These are phyloP conservation scores for Calocybe gangraenosa DNA, from an alignment of 768 basidiomycete species.

Conservation along the genomic window DNA sequence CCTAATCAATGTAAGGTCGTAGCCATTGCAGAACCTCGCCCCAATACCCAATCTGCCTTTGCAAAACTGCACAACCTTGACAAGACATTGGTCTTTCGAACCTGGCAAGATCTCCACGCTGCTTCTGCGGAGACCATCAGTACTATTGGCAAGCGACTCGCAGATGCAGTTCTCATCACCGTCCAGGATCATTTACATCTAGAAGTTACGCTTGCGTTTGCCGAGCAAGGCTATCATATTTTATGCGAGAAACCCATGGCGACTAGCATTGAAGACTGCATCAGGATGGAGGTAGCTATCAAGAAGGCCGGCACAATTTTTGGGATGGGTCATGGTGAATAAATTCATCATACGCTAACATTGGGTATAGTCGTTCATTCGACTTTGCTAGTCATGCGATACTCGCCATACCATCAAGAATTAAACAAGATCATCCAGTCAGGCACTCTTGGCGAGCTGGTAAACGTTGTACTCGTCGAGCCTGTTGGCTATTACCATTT, in stretches of 20 bases:
- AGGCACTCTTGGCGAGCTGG: constrained; percentile 65
- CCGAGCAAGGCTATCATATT: constrained; percentile 80
- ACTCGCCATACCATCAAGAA: constrained; percentile 78
- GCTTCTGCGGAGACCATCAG: constrained; percentile 65
- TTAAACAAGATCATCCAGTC: constrained; percentile 69
- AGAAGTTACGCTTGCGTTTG: constrained; percentile 71
- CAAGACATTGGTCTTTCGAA: constrained; percentile 60
- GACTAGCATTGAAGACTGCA: constrained; percentile 64
- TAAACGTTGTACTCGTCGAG: constrained; percentile 83
- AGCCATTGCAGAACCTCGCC: constrained; percentile 81
- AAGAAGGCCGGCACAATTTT: constrained; percentile 71
- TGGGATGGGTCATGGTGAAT: constrained; percentile 81
- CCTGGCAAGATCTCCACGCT: constrained; percentile 66
- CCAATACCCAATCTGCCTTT: constrained; percentile 56
- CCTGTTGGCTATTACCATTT: constrained; percentile 88
- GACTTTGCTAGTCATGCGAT: constrained; percentile 62
- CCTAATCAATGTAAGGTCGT: constrained; percentile 73
- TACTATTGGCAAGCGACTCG: constrained; percentile 64
- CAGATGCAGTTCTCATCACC: constrained; percentile 77
- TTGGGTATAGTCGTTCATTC: background rate
- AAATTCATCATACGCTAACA: background rate
- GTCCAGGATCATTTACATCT: constrained; percentile 80
- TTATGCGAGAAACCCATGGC: constrained; percentile 95
- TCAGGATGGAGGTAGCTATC: constrained; percentile 71
- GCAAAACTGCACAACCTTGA: constrained; percentile 57